Evolutionary conservation across 1,139 yeast genomes (phyloP).

Genomic region (Taphrina deformans): DNA sequence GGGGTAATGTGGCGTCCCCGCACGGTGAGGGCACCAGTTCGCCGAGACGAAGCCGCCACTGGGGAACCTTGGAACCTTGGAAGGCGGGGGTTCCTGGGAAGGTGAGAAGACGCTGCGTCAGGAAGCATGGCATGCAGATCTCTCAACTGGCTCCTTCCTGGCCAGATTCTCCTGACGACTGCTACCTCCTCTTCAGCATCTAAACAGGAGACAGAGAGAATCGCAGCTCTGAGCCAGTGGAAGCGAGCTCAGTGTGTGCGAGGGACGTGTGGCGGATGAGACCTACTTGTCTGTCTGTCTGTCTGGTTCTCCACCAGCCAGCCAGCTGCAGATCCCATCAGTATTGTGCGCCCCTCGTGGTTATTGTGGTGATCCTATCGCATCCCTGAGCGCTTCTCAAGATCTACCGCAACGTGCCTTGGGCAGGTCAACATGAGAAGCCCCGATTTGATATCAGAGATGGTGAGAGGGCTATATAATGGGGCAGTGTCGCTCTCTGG

Average conservation of each 20-base stretch:
- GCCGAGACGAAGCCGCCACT: background rate
- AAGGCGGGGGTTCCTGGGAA: background rate
- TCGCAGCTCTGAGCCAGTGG: too few relatives aligned
- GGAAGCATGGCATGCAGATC: background rate
- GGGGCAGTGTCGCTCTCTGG: background rate
- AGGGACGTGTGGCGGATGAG: too few relatives aligned
- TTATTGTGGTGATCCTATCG: background rate
- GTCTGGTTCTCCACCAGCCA: too few relatives aligned
- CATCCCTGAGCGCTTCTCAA: background rate
- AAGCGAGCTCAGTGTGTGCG: too few relatives aligned
- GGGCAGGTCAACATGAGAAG: background rate
- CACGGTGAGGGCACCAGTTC: background rate
- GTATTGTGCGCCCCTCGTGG: background rate
- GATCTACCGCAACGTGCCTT: background rate
- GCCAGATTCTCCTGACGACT: background rate
- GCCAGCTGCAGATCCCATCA: background rate
- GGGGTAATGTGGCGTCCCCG: conserved; percentile 13
- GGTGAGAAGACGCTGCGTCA: background rate
- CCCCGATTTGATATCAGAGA: too few relatives aligned
- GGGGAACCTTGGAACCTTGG: background rate
- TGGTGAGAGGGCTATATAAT: background rate
- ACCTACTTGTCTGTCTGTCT: too few relatives aligned
- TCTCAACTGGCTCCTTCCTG: background rate
- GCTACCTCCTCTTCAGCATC: too few relatives aligned
- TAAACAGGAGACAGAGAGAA: too few relatives aligned